A percentile compares a stretch with the other conserved stretches of the same genome.
Evolutionary conservation across 352 stramenopile genomes (phyloP).

Genomic region (Globisporangium nodosum): DNA sequence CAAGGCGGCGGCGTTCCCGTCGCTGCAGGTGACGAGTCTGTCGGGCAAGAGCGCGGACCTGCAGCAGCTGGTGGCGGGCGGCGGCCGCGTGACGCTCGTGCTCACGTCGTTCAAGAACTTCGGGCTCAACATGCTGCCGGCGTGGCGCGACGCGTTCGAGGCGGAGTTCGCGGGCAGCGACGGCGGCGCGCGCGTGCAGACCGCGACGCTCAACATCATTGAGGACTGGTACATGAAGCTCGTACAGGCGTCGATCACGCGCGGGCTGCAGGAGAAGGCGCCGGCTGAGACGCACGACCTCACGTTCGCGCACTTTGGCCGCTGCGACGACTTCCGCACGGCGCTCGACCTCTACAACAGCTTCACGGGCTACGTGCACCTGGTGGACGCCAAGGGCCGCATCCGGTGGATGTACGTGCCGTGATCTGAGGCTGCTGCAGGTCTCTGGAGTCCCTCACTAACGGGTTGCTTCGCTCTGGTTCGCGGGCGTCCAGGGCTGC

Average conservation of each 20-base stretch:
- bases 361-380: conserved; percentile 81
- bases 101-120: conserved; percentile 87
- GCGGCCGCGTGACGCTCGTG: conserved; percentile 59
- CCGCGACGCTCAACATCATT: conserved; percentile 76
- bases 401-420: conserved; percentile 81
- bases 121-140: conserved; percentile 72
- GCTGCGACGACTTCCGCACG: conserved; percentile 79
- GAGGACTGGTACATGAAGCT: conserved; percentile 89
- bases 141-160: conserved; percentile 65
- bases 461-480: not conserved
- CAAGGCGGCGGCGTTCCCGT: conserved; percentile 51
- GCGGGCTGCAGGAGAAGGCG: conserved; percentile 49
- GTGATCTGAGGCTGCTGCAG: not conserved
- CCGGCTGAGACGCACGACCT: conserved; percentile 36
- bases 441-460: not conserved
- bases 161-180: conserved; percentile 25
- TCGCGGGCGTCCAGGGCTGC: conserved; percentile 34
- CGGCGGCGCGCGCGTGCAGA: conserved; percentile 35
- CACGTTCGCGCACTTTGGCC: conserved; percentile 69
- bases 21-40: conserved; percentile 50
- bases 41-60: conserved; percentile 41
- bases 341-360: conserved; percentile 78
- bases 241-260: conserved; percentile 60
- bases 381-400: conserved; percentile 74
- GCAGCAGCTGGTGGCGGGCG: conserved; percentile 34